Percentiles rank a stretch among this genome's conserved stretches.
Evolutionary conservation across 495 filamentous ascomycete species (phyloP).

Genomic region (Aspergillus steynii): DNA sequence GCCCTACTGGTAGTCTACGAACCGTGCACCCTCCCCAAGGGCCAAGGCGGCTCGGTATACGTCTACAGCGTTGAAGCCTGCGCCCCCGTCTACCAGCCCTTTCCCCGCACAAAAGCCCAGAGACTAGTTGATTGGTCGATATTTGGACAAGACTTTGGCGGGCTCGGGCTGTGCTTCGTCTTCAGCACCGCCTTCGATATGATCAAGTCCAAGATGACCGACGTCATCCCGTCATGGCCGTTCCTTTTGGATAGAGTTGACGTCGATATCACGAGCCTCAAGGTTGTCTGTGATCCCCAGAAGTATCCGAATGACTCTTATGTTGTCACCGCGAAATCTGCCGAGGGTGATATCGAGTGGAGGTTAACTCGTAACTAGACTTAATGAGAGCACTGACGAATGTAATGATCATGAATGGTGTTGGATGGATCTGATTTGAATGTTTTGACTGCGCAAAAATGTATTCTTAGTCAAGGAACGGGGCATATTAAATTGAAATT

Average conservation of each 20-base stretch:
- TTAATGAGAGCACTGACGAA: background rate
- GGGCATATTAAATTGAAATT: no score
- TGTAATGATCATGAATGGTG: background rate
- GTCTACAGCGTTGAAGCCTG: conserved; percentile 13
- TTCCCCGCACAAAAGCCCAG: background rate
- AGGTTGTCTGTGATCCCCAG: background rate
- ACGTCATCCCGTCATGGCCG: conserved; percentile 10
- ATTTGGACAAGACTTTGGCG: background rate
- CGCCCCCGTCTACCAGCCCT: background rate
- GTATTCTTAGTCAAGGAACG: no score
- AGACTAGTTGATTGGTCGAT: background rate
- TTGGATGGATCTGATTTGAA: background rate
- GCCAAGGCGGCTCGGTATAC: conserved; percentile 19
- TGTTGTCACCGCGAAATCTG: conserved; percentile 4
- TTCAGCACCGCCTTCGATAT: background rate
- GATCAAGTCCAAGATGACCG: conserved; percentile 3
- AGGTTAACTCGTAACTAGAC: background rate
- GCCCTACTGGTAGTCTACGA: conserved; percentile 20
- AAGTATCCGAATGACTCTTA: background rate
- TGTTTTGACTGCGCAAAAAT: background rate
- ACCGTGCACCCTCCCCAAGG: conserved; percentile 9
- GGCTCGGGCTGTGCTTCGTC: background rate
- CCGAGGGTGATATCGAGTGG: background rate
- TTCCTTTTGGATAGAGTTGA: conserved; percentile 12
- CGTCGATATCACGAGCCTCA: conserved; percentile 7